Evolutionary conservation across 2,329 filamentous ascomycete genomes (phyloP), one percentile per base, ranked within the genome.

Genomic region (Esteya vermicola): DNA sequence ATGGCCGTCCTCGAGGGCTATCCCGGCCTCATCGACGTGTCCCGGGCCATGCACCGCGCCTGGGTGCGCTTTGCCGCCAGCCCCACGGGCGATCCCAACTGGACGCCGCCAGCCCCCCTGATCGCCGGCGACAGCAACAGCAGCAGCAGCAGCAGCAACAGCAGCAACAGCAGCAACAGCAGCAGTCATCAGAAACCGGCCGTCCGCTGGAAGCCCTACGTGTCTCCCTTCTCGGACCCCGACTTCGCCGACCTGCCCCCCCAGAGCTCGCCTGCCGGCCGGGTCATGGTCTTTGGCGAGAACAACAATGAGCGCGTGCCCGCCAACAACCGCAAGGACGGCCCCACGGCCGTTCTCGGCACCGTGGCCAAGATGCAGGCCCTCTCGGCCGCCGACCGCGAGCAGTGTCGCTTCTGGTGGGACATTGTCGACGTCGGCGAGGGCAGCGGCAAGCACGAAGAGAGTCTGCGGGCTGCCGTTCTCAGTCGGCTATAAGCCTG

Each of bases 361-460:
- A 51, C 57, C 3, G 57, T 67, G 1, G 68, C 64, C 0, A 51
- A 62, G 40, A 55, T 66, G 40, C 54, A 60, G 46, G 55, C 38
- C 41, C 52, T 64, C 57, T 69, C 60, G 19, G 54, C 51, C 4
- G 58, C 59, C 43, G 67, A 71, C 44, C 56, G 55, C 39, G 54
- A 61, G 38, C 65, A 72, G 50, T 75, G 70, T 48, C 53, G 57
- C 12, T 81, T 75, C 52, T 81, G 77, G 77, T 78, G 71, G 70
- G 60, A 61, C 12, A 64, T 65, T 44, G 65, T 67, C 18, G 54
- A 60, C 42, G 48, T 66, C 36, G 70, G 65, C 47, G 56, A 72
- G 49, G 65, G 63, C 8, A 56, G 57, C 43, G 63, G 58, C 2
- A 56, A 20, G 5, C 23, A 9, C 9, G 23, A n/a, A n/a, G n/a